Conservation (phyloP, 2,329 filamentous ascomycete genomes). For the Ophiostoma ulmi region DNA sequence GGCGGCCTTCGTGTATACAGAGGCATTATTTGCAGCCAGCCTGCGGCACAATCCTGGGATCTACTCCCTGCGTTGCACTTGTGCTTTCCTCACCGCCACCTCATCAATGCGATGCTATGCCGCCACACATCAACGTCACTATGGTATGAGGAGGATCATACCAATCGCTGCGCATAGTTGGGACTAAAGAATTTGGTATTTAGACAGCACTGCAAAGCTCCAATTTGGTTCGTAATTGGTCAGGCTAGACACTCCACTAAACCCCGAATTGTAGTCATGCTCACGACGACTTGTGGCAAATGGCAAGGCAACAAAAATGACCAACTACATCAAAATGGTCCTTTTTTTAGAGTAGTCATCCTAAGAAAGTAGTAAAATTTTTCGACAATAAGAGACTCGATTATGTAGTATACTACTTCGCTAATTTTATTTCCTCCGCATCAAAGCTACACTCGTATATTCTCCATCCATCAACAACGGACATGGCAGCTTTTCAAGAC, state of each 20-base stretch:
- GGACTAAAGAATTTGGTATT: neutral
- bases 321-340: no score
- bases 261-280: neutral
- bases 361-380: no score
- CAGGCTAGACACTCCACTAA: neutral
- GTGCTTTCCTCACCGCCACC: neutral
- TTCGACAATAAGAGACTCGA: no score
- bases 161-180: neutral
- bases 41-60: neutral
- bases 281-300: no score
- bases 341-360: no score
- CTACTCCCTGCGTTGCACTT: neutral
- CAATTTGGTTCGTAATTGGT: neutral
- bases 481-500: slow-evolving; percentile 21
- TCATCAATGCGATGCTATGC: neutral
- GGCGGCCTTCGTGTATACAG: neutral
- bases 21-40: neutral
- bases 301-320: no score
- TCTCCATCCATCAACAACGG: slow-evolving; percentile 12
- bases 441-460: neutral
- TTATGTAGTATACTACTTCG: no score
- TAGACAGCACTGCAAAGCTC: neutral
- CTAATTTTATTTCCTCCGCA: no score
- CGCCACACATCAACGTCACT: neutral
- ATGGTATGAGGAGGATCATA: neutral